Conservation (phyloP, 768 basidiomycete species). For the Clavulina sp. region DNA sequence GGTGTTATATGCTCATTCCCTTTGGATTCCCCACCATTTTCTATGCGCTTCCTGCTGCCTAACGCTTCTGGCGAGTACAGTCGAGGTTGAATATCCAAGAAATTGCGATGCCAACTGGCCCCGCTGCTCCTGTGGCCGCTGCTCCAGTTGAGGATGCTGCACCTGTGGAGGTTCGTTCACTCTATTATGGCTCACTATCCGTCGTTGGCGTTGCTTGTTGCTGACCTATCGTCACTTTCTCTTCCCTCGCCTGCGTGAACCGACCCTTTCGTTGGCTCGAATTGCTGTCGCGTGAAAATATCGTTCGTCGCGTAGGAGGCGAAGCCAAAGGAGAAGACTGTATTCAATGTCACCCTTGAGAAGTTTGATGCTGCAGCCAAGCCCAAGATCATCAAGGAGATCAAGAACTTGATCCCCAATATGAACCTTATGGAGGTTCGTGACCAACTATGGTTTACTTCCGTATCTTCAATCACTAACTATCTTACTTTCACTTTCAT, state of each 20-base stretch:
- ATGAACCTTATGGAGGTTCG: slow-evolving; percentile 93
- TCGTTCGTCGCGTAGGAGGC: slow-evolving; percentile 48
- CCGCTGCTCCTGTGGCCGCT: slow-evolving; percentile 40
- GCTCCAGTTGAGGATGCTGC: slow-evolving; percentile 40
- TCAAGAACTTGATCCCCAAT: slow-evolving; percentile 88
- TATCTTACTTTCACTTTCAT: background rate
- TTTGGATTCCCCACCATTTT: background rate
- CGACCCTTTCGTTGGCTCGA: too few relatives aligned
- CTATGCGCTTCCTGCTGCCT: background rate
- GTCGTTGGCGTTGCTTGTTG: background rate
- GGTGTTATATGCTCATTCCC: background rate
- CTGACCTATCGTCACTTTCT: too few relatives aligned
- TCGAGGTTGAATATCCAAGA: slow-evolving; percentile 91
- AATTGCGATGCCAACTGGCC: slow-evolving; percentile 76
- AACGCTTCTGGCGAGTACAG: slow-evolving; percentile 24
- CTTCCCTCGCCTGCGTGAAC: too few relatives aligned
- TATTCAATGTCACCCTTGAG: slow-evolving; percentile 89
- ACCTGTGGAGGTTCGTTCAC: slow-evolving; percentile 36
- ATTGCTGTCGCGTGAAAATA: background rate
- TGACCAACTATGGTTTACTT: too few relatives aligned
- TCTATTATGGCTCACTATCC: background rate
- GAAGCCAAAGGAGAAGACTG: slow-evolving; percentile 96
- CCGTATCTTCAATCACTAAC: background rate
- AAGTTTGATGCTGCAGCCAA: slow-evolving; percentile 85
- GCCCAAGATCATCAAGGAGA: slow-evolving; percentile 94